phyloP scores from a whole-genome alignment of 2,329 filamentous ascomycete genomes.

The Septoria linicola region DNA sequence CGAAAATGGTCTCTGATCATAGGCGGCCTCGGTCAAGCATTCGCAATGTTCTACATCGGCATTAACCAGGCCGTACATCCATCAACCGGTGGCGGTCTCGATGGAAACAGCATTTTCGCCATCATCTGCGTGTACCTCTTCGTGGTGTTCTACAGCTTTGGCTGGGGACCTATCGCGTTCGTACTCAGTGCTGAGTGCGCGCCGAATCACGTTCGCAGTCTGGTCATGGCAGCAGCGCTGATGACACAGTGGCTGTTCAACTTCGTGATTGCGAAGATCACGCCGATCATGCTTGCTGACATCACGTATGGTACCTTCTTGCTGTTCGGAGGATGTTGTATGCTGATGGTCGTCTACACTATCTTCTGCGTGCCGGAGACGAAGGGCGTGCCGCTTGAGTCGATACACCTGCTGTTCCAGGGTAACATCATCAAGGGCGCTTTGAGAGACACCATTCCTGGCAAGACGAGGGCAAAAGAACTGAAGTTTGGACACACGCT shows the following conservation, averaged over 20 bases:
- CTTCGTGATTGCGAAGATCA: constrained; percentile 36
- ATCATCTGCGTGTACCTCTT: constrained; percentile 55
- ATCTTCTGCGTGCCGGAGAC: constrained; percentile 47
- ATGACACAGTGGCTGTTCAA: constrained; percentile 50
- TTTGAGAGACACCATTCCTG: constrained; percentile 41
- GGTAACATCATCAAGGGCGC: constrained; percentile 44
- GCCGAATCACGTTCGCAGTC: constrained; percentile 39
- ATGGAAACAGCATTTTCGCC: constrained; percentile 56
- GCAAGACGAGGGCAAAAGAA: constrained; percentile 39
- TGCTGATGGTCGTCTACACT: constrained; percentile 45
- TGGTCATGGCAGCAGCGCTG: constrained; percentile 46
- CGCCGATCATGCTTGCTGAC: constrained; percentile 44
- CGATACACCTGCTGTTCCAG: constrained; percentile 45
- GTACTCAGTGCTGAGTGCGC: constrained; percentile 43
- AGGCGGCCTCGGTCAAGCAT: constrained; percentile 45
- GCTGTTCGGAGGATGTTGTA: constrained; percentile 43
- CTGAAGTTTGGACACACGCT: constrained; percentile 36
- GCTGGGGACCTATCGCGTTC: constrained; percentile 49
- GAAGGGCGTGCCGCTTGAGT: constrained; percentile 45
- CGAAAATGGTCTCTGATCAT: constrained; percentile 48
- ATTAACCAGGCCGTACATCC: constrained; percentile 45
- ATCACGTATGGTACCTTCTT: constrained; percentile 47
- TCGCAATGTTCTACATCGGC: constrained; percentile 47
- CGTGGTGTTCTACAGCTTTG: constrained; percentile 49
- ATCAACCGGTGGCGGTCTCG: constrained; percentile 42